Evolutionary conservation across 345 rosid genomes (phyloP), one percentile per base, ranked within the genome.

Genomic region (Euphorbia lathyris): DNA sequence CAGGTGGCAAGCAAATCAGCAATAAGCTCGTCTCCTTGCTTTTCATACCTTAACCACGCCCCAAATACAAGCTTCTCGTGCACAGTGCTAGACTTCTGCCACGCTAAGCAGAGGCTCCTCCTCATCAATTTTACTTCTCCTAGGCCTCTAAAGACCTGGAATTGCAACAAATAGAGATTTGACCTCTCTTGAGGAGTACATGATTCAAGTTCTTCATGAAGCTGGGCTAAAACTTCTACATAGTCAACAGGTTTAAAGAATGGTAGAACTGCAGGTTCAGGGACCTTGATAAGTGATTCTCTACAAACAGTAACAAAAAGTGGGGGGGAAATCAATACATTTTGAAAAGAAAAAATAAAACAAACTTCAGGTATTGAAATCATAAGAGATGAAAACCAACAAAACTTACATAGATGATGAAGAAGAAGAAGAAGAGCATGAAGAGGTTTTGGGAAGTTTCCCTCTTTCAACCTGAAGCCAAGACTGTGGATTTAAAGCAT

Each of bases 401-500:
- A 59, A 42, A 32, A 81, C 97, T 86, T 80, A 92, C 99, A 86
- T 82, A 64, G 99, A 95, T 58, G 95, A 78, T 34, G 83, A 70
- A 32, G 90, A 78, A 42, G 83, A 70, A 38, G 90, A 69, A 38
- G 72, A 58, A 51, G 80, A 60, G 19, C 79, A 83, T 20, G 88
- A 74, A 25, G 91, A 79, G 5, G 82, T 58, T 71, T 88, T 88
- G 51, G 86, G 75, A 64, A 83, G 83, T 76, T 92, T 95, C 78
- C 98, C 99, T 80, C 98, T 87, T 77, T 95, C 99, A 72, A 92
- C 98, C 82, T 95, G 99, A 69, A 92, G 99, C 99, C 99, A 95
- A 64, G 98, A 90, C 83, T 95, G 98, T 5, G 97, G 98, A 89
- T 95, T 95, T 53, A 90, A 76, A 1, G 88, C 86, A 86, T 86